Base-by-base conservation (phyloP, 2,329 filamentous ascomycete genomes). In the Beauveria sp. region DNA sequence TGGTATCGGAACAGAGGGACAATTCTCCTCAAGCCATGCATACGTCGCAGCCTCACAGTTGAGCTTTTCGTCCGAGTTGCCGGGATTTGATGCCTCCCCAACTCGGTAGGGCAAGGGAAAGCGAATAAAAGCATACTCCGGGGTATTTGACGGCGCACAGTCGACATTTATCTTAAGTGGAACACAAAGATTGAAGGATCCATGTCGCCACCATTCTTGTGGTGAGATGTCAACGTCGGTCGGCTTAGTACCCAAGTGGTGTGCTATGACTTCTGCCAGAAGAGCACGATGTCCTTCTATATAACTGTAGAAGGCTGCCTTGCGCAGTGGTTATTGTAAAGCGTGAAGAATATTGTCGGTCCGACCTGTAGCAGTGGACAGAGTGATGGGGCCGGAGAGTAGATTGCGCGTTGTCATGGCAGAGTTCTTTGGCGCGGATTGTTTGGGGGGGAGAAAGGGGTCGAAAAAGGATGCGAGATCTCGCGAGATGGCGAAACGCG, bases 51-150 rank as follows among this genome's bases (percentile, higher is more conserved):
- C 30, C 30, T 34, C 30, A 34, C 10, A 67, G 16, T 70, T 64
- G 2, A 78, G 26, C 67, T 78, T 78, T 65, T 78, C 75, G 41
- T 79, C 72, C 18, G 69, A 69, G 54, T 72, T 77, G 8, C 74
- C 76, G 9, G 64, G 64, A 18, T 73, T 3, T 20, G 48, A 61
- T n/a, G 58, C 61, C 57, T 78, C 76, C 16, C 75, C 76, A 7
- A 76, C 64, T 54, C 72, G 72, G 64, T 71, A 71, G 34, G 71
- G 71, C 62, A 74, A 61, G 56, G 73, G 68, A 57, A 72, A 68
- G 28, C 69, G 67, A 48, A 72, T 64, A 14, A 69, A 61, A n/a
- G 20, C 52, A 55, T 30, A 9, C 0, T 34, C 12, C 1, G 47
- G 56, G 0, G 28, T 16, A 30, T 10, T 67, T 63, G 62, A 30